A percentile compares a stretch with the other conserved stretches of the same genome.
These are phyloP conservation scores for Komagataella mondaviorum DNA, from an alignment of 805 yeast genomes.

Conservation along the genomic window DNA sequence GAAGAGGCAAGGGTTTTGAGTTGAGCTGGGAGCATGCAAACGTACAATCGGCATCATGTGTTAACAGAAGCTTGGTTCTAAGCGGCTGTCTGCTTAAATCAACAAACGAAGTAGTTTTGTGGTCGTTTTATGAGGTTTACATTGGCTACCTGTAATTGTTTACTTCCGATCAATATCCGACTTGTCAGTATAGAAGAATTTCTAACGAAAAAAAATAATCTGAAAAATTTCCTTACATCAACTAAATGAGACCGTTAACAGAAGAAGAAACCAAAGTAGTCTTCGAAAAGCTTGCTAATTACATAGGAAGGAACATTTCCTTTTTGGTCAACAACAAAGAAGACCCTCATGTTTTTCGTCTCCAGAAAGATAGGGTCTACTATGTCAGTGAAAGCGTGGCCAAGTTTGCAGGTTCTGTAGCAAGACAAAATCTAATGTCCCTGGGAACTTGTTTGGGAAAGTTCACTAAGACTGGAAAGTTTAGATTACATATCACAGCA, in stretches of 20 bases:
- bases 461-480: conserved; percentile 95
- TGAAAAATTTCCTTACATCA: conserved; percentile 1
- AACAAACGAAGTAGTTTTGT: too few species aligned
- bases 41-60: too few species aligned
- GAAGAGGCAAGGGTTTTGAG: not conserved
- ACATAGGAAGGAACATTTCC: conserved; percentile 92
- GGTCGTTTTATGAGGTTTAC: too few species aligned
- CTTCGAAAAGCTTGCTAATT: conserved; percentile 90
- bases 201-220: conserved; percentile 6
- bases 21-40: not conserved
- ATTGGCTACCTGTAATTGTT: too few species aligned
- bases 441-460: conserved; percentile 91
- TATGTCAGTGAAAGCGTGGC: conserved; percentile 78
- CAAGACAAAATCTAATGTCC: conserved; percentile 84
- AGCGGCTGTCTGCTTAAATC: too few species aligned
- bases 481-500: conserved; percentile 89
- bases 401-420: conserved; percentile 78
- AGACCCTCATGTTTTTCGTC: conserved; percentile 86
- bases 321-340: conserved; percentile 73
- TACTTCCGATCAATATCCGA: not conserved
- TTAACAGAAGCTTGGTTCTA: too few species aligned
- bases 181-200: not conserved
- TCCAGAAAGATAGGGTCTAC: conserved; percentile 94
- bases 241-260: conserved; percentile 78
- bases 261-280: conserved; percentile 95